Evolutionary conservation across 202 grass and related monocot species (phyloP).

Genomic region (Saccharum hybrid): DNA sequence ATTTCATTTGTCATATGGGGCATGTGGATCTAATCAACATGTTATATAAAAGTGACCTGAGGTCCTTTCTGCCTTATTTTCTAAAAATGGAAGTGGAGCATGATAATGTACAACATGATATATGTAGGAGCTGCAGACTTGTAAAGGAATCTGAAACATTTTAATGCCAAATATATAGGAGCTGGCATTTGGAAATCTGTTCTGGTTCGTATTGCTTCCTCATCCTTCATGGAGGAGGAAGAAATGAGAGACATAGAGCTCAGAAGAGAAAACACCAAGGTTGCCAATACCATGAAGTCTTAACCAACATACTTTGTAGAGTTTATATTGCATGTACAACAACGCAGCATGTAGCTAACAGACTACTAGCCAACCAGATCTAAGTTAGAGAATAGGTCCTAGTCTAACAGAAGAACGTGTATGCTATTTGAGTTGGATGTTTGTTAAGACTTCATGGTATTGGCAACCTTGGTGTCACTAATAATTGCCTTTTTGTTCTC

Average conservation of each 20-base stretch:
- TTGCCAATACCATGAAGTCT: too few relatives aligned
- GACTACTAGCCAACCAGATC: not conserved
- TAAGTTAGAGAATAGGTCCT: not conserved
- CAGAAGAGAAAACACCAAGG: not conserved
- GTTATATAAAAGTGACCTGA: not conserved
- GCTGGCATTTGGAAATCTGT: not conserved
- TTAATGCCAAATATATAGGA: not conserved
- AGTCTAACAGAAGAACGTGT: not conserved
- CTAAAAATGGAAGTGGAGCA: not conserved
- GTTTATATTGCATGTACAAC: not conserved
- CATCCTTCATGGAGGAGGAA: not conserved
- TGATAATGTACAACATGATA: not conserved
- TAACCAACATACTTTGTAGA: too few relatives aligned
- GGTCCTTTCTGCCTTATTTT: not conserved
- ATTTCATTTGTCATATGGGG: slow-evolving; percentile 10
- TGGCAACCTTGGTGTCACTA: slow-evolving; percentile 10
- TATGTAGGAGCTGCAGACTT: not conserved
- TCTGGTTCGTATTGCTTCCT: not conserved
- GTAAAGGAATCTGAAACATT: not conserved
- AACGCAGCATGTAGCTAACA: not conserved
- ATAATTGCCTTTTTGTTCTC: slow-evolving; percentile 13
- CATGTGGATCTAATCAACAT: slow-evolving; percentile 1
- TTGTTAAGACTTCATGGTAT: not conserved
- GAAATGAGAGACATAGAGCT: not conserved
- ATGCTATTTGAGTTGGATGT: not conserved